Evolutionary conservation across 2,329 filamentous ascomycete genomes (phyloP).

Genomic region (Didymosphaeria variabile): DNA sequence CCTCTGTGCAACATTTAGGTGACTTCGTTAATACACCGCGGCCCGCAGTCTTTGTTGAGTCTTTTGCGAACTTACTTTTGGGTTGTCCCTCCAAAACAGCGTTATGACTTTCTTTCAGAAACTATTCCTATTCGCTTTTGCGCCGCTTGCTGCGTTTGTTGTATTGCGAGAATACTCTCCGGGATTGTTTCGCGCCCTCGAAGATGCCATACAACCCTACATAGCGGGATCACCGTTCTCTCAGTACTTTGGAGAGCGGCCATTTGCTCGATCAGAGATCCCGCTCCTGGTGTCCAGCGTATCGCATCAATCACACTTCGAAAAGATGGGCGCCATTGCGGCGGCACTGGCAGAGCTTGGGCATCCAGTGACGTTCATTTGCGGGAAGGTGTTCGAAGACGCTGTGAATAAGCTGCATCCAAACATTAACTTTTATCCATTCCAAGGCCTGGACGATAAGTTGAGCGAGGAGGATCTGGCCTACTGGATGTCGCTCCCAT

Average conservation of each 20-base stretch:
- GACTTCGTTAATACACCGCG: too few relatives aligned
- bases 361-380: conserved; percentile 56
- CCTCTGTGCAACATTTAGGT: too few relatives aligned
- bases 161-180: conserved; percentile 19
- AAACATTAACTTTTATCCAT: conserved; percentile 51
- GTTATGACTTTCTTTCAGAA: conserved; percentile 23
- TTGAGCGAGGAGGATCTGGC: conserved; percentile 31
- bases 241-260: background rate
- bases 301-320: conserved; percentile 33
- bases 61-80: too few relatives aligned
- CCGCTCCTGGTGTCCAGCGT: conserved; percentile 33
- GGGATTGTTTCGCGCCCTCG: conserved; percentile 5
- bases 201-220: conserved; percentile 20
- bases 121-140: conserved; percentile 15
- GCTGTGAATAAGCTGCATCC: conserved; percentile 44
- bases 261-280: conserved; percentile 23
- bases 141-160: conserved; percentile 21
- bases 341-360: conserved; percentile 51
- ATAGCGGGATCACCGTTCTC: conserved; percentile 10
- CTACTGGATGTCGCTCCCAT: conserved; percentile 33
- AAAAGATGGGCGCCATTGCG: conserved; percentile 44
- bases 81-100: background rate
- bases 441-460: conserved; percentile 39
- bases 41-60: too few relatives aligned
- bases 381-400: conserved; percentile 48